phyloP scores from a whole-genome alignment of 495 filamentous ascomycete species.

The Podospora bellae-mahoneyi region DNA sequence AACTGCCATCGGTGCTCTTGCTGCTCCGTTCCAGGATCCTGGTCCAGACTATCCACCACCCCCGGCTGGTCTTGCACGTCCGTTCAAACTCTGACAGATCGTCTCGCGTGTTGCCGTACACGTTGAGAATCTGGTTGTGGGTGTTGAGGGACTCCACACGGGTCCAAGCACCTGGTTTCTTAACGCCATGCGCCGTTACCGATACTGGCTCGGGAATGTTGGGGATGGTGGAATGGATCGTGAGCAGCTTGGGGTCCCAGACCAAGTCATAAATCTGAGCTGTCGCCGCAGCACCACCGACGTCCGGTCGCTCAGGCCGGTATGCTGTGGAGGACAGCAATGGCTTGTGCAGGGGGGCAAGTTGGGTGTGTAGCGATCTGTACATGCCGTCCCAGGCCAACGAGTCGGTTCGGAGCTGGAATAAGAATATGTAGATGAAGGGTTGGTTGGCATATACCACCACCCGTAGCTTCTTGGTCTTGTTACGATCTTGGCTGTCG shows the following conservation, averaged over 20 bases:
- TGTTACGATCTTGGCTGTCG: slow-evolving; percentile 49
- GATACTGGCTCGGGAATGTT: slow-evolving; percentile 70
- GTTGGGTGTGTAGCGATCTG: slow-evolving; percentile 74
- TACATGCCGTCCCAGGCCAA: slow-evolving; percentile 71
- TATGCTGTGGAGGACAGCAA: slow-evolving; percentile 63
- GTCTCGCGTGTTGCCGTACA: slow-evolving; percentile 60
- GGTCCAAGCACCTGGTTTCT: slow-evolving; percentile 53
- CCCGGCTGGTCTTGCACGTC: slow-evolving; percentile 86
- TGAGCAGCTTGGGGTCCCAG: slow-evolving; percentile 74
- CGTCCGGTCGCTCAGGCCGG: slow-evolving; percentile 44
- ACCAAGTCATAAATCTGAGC: slow-evolving; percentile 77
- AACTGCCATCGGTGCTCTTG: background rate
- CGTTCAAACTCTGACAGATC: slow-evolving; percentile 66
- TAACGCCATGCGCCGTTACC: background rate
- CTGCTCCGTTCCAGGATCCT: slow-evolving; percentile 50
- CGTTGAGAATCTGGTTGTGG: slow-evolving; percentile 78
- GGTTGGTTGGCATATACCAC: slow-evolving; percentile 73
- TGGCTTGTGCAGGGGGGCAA: slow-evolving; percentile 71
- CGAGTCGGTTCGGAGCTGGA: slow-evolving; percentile 64
- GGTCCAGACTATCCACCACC: slow-evolving; percentile 98
- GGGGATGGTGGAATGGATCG: slow-evolving; percentile 79
- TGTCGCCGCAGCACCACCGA: slow-evolving; percentile 22
- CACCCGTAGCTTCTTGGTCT: slow-evolving; percentile 59
- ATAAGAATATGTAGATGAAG: slow-evolving; percentile 89
- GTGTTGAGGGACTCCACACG: slow-evolving; percentile 87